phyloP scores from a whole-genome alignment of 1,284 basidiomycete species.

The Laetiporus sulphureus region DNA sequence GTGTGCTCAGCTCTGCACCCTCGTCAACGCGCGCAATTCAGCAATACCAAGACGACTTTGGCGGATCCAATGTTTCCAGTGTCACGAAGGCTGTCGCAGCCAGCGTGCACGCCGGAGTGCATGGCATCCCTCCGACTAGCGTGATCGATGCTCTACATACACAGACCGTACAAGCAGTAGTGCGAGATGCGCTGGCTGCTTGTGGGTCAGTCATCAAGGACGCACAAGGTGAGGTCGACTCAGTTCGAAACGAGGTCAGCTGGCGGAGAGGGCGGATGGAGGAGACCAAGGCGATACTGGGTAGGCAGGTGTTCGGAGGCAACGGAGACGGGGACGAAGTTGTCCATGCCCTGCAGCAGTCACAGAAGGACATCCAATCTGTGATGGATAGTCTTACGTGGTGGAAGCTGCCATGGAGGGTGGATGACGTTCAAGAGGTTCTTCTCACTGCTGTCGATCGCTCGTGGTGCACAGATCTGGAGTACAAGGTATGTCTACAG shows the following conservation, averaged over 20 bases:
- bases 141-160: slow-evolving; percentile 19
- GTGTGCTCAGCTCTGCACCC: slow-evolving; percentile 37
- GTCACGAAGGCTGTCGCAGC: slow-evolving; percentile 37
- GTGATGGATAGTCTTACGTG: slow-evolving; percentile 56
- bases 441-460: slow-evolving; percentile 46
- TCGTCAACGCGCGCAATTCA: slow-evolving; percentile 45
- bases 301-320: slow-evolving; percentile 31
- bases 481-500: slow-evolving; percentile 46
- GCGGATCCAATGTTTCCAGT: slow-evolving; percentile 47
- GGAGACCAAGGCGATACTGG: slow-evolving; percentile 26
- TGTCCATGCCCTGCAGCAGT: slow-evolving; percentile 36
- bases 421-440: slow-evolving; percentile 66
- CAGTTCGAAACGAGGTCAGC: slow-evolving; percentile 21
- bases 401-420: slow-evolving; percentile 59
- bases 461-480: slow-evolving; percentile 61
- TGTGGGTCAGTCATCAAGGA: slow-evolving; percentile 25
- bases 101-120: slow-evolving; percentile 20
- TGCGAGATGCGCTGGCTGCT: slow-evolving; percentile 29
- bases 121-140: slow-evolving; percentile 6
- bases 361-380: slow-evolving; percentile 41
- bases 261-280: slow-evolving; percentile 30
- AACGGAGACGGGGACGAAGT: slow-evolving; percentile 15
- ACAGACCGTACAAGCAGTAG: slow-evolving; percentile 27
- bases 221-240: slow-evolving; percentile 25
- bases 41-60: slow-evolving; percentile 55